These are phyloP conservation scores for Rhodocollybia butyracea DNA, from an alignment of 768 basidiomycete genomes.

Conservation along the genomic window DNA sequence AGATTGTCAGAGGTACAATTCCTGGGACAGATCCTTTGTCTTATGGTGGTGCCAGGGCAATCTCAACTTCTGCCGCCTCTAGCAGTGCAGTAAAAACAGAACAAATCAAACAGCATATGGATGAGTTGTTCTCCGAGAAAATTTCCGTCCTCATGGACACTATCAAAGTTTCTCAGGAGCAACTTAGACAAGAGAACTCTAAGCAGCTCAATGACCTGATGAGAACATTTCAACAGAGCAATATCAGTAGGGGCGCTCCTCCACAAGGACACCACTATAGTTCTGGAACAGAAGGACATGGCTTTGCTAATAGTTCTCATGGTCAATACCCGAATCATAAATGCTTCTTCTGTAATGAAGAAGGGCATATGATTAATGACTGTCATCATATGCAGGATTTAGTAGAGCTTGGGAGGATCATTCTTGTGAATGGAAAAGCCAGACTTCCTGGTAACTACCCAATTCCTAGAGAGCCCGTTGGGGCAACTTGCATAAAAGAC, in stretches of 20 bases:
- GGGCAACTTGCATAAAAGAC: background rate
- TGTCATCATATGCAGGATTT: background rate
- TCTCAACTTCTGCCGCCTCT: background rate
- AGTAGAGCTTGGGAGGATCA: background rate
- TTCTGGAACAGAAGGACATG: background rate
- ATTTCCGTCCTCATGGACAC: background rate
- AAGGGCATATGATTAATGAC: background rate
- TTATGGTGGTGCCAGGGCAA: background rate
- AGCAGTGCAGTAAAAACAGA: background rate
- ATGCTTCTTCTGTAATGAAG: background rate
- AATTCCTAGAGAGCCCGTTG: constrained; percentile 2
- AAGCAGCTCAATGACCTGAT: background rate
- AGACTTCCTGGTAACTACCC: background rate
- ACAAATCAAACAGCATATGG: background rate
- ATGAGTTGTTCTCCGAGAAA: background rate
- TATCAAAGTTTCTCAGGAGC: background rate
- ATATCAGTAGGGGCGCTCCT: background rate
- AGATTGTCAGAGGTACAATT: background rate
- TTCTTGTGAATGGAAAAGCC: background rate
- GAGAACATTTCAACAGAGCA: background rate
- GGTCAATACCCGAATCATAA: background rate
- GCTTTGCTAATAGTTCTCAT: background rate
- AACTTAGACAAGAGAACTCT: background rate
- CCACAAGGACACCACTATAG: background rate
- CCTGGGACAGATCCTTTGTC: background rate